Conservation (phyloP, 441 rosid genomes). For the Adansonia gregorii region DNA sequence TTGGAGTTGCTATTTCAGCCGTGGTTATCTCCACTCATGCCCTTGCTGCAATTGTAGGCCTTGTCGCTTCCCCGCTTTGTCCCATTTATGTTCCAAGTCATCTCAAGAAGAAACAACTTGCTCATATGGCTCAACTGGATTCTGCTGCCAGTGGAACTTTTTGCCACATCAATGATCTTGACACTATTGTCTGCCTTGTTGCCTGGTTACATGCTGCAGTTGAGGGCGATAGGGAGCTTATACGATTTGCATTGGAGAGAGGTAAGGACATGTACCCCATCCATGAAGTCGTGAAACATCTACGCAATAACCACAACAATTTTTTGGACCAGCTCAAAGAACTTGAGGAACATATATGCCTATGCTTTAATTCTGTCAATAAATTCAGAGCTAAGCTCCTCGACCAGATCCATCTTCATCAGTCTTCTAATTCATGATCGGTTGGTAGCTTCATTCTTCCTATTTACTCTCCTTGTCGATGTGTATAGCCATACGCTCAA, state of each 20-base stretch:
- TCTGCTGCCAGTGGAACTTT: conserved; percentile 65
- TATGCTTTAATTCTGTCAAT: conserved; percentile 64
- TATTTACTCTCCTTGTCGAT: neutral
- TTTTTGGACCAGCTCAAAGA: conserved; percentile 53
- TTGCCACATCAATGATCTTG: conserved; percentile 59
- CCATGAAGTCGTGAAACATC: conserved; percentile 54
- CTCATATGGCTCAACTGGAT: conserved; percentile 62
- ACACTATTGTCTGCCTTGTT: conserved; percentile 66
- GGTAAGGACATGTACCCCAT: conserved; percentile 52
- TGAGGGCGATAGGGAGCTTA: conserved; percentile 54
- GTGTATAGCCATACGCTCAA: conserved; percentile 11
- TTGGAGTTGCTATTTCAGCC: conserved; percentile 47
- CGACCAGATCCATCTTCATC: conserved; percentile 50
- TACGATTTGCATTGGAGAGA: conserved; percentile 63
- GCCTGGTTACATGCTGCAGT: conserved; percentile 50
- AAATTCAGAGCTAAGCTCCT: conserved; percentile 61
- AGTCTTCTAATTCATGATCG: conserved; percentile 38
- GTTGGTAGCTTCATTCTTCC: conserved; percentile 9
- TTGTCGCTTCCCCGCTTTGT: conserved; percentile 58
- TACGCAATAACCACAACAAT: conserved; percentile 48
- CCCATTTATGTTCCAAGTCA: conserved; percentile 42
- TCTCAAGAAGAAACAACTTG: conserved; percentile 55
- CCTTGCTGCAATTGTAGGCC: conserved; percentile 44
- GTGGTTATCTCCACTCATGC: conserved; percentile 57
- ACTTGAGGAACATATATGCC: conserved; percentile 70